Evolutionary conservation across 208 protist genomes (phyloP).

Genomic region (Crithidia fasciculata): DNA sequence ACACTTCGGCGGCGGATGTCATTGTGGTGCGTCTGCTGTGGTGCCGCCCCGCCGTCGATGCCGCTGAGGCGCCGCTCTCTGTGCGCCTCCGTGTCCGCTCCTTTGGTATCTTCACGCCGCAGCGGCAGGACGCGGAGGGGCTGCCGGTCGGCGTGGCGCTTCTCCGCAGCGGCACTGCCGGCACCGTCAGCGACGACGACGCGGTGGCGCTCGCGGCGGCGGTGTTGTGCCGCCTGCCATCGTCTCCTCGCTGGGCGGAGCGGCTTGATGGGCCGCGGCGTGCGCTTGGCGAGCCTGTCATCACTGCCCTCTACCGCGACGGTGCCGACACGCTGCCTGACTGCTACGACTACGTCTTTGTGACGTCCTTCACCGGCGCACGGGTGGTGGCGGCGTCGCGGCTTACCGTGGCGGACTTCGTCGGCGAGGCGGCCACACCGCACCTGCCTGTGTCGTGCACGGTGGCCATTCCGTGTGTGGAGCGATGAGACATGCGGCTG

Average conservation of each 20-base stretch:
- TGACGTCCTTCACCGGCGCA: constrained; percentile 8
- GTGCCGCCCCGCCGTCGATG: neutral
- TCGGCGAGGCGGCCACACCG: constrained; percentile 8
- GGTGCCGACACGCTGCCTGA: neutral
- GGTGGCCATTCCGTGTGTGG: neutral
- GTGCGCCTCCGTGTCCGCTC: constrained; percentile 15
- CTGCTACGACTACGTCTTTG: constrained; percentile 33
- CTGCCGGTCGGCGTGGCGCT: neutral
- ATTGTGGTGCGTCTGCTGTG: constrained; percentile 18
- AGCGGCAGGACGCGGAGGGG: neutral
- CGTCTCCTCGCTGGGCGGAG: neutral
- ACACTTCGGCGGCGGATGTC: neutral
- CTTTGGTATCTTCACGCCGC: constrained; percentile 16
- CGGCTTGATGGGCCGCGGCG: neutral
- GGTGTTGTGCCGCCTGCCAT: neutral
- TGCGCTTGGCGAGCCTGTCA: constrained; percentile 8
- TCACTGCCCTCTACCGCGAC: constrained; percentile 17
- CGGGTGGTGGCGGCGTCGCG: neutral
- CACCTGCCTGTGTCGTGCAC: constrained; percentile 23
- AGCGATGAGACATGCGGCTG: neutral
- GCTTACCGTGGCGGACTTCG: constrained; percentile 9
- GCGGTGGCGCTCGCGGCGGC: neutral
- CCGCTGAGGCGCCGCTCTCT: neutral
- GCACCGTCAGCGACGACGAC: constrained; percentile 1
- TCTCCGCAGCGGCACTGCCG: constrained; percentile 13